Percentiles rank a stretch among this genome's conserved stretches.
Conservation (phyloP, 352 stramenopile genomes). For the Globisporangium perplexum region DNA sequence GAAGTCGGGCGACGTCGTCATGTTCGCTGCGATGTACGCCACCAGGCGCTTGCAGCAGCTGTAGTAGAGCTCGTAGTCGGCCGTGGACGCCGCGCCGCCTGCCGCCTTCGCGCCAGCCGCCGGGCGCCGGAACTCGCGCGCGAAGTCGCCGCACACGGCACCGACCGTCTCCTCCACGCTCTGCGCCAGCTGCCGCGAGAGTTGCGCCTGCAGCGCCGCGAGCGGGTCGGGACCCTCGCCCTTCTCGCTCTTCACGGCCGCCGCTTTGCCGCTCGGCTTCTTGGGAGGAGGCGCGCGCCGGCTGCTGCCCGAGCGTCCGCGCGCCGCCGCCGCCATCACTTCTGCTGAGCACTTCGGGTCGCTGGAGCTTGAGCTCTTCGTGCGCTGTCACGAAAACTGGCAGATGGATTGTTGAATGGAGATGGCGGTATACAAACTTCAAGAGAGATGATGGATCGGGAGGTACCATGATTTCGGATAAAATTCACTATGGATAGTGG, state of each 20-base stretch:
- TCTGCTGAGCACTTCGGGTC: too few relatives aligned
- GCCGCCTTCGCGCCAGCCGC: constrained; percentile 6
- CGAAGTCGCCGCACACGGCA: constrained; percentile 42
- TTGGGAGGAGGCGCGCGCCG: background rate
- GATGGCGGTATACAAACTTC: background rate
- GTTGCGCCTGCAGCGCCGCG: constrained; percentile 17
- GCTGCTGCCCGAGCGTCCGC: background rate
- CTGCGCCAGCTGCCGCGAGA: constrained; percentile 36
- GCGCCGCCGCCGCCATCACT: background rate
- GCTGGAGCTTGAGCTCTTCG: background rate
- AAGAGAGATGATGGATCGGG: background rate
- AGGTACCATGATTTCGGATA: background rate
- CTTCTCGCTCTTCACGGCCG: constrained; percentile 7
- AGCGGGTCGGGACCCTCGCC: constrained; percentile 16
- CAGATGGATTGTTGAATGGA: too few relatives aligned
- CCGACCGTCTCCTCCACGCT: constrained; percentile 45
- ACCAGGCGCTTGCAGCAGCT: constrained; percentile 50
- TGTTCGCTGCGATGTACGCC: constrained; percentile 54
- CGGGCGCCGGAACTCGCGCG: constrained; percentile 7
- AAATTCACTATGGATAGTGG: background rate
- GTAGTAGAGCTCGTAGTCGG: constrained; percentile 57
- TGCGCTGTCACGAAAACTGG: background rate
- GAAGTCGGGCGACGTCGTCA: constrained; percentile 53
- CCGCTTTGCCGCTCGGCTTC: background rate
- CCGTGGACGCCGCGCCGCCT: constrained; percentile 12